Evolutionary conservation across 1,139 yeast genomes (phyloP).

Genomic region (Pichia sp.): DNA sequence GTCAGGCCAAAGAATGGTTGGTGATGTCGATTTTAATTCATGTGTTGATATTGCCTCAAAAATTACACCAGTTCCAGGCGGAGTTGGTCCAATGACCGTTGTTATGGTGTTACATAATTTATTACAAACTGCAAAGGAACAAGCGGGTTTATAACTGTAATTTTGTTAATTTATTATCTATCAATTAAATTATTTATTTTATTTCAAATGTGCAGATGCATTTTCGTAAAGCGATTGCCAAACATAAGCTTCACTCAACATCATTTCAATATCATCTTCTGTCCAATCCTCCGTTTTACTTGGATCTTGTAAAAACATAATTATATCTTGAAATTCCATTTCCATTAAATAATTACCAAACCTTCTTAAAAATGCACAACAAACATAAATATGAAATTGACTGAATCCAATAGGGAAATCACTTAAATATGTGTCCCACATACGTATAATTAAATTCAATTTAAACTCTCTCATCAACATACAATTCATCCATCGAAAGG

Average conservation of each 20-base stretch:
- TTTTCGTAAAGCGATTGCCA: slow-evolving; percentile 92
- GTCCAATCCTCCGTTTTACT: slow-evolving; percentile 85
- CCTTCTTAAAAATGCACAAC: slow-evolving; percentile 93
- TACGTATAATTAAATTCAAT: slow-evolving; percentile 70
- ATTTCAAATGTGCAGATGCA: slow-evolving; percentile 72
- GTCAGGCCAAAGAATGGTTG: slow-evolving; percentile 63
- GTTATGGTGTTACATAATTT: slow-evolving; percentile 75
- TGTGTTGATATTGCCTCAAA: slow-evolving; percentile 50
- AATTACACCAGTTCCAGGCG: slow-evolving; percentile 82
- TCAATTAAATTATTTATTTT: background rate
- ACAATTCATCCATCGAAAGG: slow-evolving; percentile 99
- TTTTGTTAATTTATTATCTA: background rate
- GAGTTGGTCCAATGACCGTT: slow-evolving; percentile 88
- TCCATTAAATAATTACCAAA: slow-evolving; percentile 71
- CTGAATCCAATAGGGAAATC: slow-evolving; percentile 87
- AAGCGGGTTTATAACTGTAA: slow-evolving; percentile 29
- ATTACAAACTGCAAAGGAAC: slow-evolving; percentile 42
- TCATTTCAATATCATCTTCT: slow-evolving; percentile 83
- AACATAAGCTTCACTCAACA: slow-evolving; percentile 90
- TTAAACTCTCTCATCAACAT: slow-evolving; percentile 88
- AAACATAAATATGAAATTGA: slow-evolving; percentile 91
- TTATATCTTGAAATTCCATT: slow-evolving; percentile 93
- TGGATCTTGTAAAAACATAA: slow-evolving; percentile 74
- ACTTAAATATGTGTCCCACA: slow-evolving; percentile 97
- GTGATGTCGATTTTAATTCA: slow-evolving; percentile 65